Evolutionary conservation across 768 basidiomycete species (phyloP).

Genomic region (Russula griseocarnosa): DNA sequence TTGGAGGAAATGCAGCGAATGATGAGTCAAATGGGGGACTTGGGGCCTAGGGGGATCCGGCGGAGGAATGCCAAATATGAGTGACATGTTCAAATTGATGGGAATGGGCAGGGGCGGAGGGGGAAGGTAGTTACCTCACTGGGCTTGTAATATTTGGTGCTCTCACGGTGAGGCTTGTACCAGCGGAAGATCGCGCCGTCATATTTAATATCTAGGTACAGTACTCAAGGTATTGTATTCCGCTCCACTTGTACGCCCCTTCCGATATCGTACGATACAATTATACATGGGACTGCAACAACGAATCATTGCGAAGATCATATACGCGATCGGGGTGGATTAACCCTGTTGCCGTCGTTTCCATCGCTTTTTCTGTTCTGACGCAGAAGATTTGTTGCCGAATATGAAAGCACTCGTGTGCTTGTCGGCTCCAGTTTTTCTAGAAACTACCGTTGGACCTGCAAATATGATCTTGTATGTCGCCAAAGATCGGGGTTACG

Average conservation of each 20-base stretch:
- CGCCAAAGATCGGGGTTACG: constrained; percentile 12
- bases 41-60: constrained; percentile 60
- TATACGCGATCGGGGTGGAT: too few species aligned
- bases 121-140: constrained; percentile 12
- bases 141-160: neutral
- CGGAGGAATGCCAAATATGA: constrained; percentile 66
- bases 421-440: constrained; percentile 78
- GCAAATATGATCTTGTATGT: constrained; percentile 55
- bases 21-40: constrained; percentile 81
- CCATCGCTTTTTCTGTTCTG: constrained; percentile 37
- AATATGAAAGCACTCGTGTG: constrained; percentile 77
- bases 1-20: constrained; percentile 97
- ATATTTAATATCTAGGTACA: neutral
- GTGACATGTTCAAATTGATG: constrained; percentile 87
- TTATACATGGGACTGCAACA: neutral
- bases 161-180: neutral
- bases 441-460: constrained; percentile 52
- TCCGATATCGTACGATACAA: neutral
- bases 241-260: too few species aligned
- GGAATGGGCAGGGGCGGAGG: constrained; percentile 33
- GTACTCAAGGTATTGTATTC: too few species aligned
- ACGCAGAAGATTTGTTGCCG: constrained; percentile 54
- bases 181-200: constrained; percentile 6
- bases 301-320: neutral
- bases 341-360: constrained; percentile 28